Evolutionary conservation across 768 basidiomycete genomes (phyloP), one percentile per base, ranked within the genome.

Genomic region (Obba rivulosa): DNA sequence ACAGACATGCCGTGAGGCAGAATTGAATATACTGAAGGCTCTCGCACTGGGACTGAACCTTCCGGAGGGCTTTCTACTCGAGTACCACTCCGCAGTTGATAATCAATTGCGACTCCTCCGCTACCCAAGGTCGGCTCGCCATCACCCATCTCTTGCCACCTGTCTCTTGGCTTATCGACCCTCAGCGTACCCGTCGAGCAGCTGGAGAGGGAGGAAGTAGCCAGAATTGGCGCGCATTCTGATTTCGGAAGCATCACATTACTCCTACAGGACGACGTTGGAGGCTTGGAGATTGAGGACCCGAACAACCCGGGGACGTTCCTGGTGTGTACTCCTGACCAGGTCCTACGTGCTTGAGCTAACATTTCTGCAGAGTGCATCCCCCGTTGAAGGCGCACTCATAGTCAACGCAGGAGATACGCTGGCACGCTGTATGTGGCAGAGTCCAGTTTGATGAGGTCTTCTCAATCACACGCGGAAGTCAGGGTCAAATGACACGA

Each of bases 281-380:
- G 81, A 5, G 83, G 83, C 0, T 67, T 84, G 3, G 80, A 85
- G 56, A 75, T 83, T 4, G 78, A 83, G 57, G 73, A 77, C 56
- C 78, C 79, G 0, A 63, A 68, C 35, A 56, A 62, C 17, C 71
- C 76, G 4, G 79, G 76, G 2, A 45, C 60, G 37, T 76, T 75
- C 53, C 48, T 62, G 66, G 62, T 59, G 34, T 35, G 59, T 41
- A 8, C 25, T 40, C 20, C 10, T 41, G 17, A 28, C n/a, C 3
- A 17, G 17, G 4, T 20, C 2, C 28, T 9, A 3, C 7, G 37
- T 17, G 23, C 44, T 13, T 34, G 31, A 34, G 14, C 24, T 31
- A 21, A 36, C 22, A 17, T 23, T 16, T 24, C 16, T 48, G 5
- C 40, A 60, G 59, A 62, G 70, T 25, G 75, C 69, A 1, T 64